Base-by-base conservation (phyloP, 257 asterid genomes). In the Solanum acaule region DNA sequence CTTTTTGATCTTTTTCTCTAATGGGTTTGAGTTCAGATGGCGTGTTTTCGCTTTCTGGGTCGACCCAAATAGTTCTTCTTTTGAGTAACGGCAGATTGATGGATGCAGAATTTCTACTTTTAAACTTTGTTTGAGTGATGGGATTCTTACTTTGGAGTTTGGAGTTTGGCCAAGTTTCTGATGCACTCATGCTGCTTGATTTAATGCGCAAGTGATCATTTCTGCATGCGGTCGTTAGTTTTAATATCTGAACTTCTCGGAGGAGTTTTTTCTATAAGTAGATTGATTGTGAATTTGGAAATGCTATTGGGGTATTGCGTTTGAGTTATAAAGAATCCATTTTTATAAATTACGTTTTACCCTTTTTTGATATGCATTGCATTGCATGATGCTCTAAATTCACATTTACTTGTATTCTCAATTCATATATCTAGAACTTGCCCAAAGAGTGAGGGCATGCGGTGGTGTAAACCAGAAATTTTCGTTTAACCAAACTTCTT, bases 111-210 rank as follows among this genome's bases (percentile, higher is more conserved):
- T 70, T 86, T 67, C 38, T 27, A 87, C 52, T 38, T 87, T 49
- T 73, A 38, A 79, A 75, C 76, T 75, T 59, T 37, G 44, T 75
- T 70, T 34, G 56, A 27, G 33, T 86, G 73, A 67, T 67, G 59
- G 6, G 71, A 44, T 61, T 20, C 13, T 27, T 31, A 46, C 61
- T 67, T 83, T 63, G 27, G 86, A 31, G 38, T 29, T 63, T 52
- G 23, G 23, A 52, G 65, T 70, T 65, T 65, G 72, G 72, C 70
- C 61, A n/a, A 15, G 33, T 33, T 84, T 77, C 10, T 20, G 5
- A 31, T 84, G 88, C 86, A 68, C n/a, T 86, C 42, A 20, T 56
- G 46, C 71, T 87, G 88, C 78, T 77, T 83, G 88, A 86, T 67
- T 72, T 75, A 87, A 72, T 89, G 88, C 73, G 76, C 65, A 44